These are phyloP conservation scores for Melanomma pulvis-pyrius DNA, from an alignment of 495 filamentous ascomycete species.

Conservation along the genomic window DNA sequence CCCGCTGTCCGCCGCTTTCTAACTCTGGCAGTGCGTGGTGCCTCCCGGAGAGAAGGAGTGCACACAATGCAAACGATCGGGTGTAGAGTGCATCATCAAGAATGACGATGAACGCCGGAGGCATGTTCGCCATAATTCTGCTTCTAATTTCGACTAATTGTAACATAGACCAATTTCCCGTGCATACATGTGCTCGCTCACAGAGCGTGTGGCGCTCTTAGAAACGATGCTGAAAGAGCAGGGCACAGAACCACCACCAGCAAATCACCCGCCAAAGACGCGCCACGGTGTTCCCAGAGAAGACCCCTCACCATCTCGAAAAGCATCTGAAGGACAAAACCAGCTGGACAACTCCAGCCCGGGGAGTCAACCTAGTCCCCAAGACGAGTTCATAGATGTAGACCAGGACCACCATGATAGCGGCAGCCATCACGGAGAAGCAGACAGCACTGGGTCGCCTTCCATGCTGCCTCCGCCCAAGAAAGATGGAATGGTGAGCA, in stretches of 20 bases:
- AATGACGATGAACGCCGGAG: constrained; percentile 59
- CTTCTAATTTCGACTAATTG: neutral
- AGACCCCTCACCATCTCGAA: constrained; percentile 25
- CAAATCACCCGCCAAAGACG: constrained; percentile 57
- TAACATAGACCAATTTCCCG: constrained; percentile 54
- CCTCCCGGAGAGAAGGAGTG: constrained; percentile 55
- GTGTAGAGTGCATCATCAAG: constrained; percentile 57
- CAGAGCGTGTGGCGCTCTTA: constrained; percentile 54
- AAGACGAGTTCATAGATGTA: constrained; percentile 37
- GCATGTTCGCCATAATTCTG: constrained; percentile 36
- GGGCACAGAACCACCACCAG: constrained; percentile 54
- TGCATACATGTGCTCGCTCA: constrained; percentile 59
- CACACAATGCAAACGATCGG: constrained; percentile 56
- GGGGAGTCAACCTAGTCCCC: constrained; percentile 36
- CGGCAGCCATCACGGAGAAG: constrained; percentile 40
- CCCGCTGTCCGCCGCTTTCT: neutral
- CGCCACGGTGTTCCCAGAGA: constrained; percentile 35
- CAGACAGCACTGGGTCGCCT: constrained; percentile 27
- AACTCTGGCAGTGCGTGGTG: constrained; percentile 52
- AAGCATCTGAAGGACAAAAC: constrained; percentile 8
- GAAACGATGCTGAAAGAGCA: constrained; percentile 55
- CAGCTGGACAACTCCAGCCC: constrained; percentile 38
- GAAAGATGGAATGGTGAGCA: constrained; percentile 49
- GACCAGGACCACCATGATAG: constrained; percentile 41
- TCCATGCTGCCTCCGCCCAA: constrained; percentile 39